Evolutionary conservation across 352 stramenopile genomes (phyloP).

Genomic region (Phytophthora lateralis): DNA sequence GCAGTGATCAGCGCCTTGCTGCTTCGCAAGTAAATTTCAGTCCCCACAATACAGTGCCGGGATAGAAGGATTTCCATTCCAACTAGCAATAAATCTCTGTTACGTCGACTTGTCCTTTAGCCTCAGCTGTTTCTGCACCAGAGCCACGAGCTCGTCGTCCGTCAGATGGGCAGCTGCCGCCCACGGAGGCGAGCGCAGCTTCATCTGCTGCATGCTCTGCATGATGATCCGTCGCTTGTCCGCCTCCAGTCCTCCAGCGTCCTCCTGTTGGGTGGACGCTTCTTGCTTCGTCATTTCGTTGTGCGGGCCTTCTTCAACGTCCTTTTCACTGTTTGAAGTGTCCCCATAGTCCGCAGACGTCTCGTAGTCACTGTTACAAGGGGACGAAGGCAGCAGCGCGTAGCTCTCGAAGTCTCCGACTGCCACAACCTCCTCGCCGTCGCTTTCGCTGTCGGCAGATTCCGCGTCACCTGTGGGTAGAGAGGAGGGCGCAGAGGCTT

Average conservation of each 20-base stretch:
- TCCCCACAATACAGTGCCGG: slow-evolving; percentile 1
- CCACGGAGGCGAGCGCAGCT: slow-evolving; percentile 57
- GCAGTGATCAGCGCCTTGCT: slow-evolving; percentile 24
- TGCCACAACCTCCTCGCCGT: slow-evolving; percentile 27
- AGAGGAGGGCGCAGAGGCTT: not conserved
- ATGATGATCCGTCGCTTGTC: slow-evolving; percentile 51
- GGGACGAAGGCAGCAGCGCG: slow-evolving; percentile 38
- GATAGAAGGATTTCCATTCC: slow-evolving; percentile 1
- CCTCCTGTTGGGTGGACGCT: slow-evolving; percentile 10
- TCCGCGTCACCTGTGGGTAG: slow-evolving; percentile 7
- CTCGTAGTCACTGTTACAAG: slow-evolving; percentile 34
- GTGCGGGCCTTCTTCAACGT: slow-evolving; percentile 1
- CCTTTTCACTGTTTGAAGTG: slow-evolving; percentile 3
- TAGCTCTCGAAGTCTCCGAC: slow-evolving; percentile 38
- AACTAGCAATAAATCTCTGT: slow-evolving; percentile 16
- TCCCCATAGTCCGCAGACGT: slow-evolving; percentile 16
- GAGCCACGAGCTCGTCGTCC: slow-evolving; percentile 57
- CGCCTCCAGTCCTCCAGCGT: slow-evolving; percentile 25
- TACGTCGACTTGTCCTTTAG: slow-evolving; percentile 13
- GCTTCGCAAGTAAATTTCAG: slow-evolving; percentile 26
- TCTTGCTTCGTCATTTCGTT: not conserved
- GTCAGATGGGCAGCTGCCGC: slow-evolving; percentile 39
- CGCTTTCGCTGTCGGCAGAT: slow-evolving; percentile 21
- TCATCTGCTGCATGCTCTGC: slow-evolving; percentile 57
- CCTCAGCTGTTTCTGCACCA: slow-evolving; percentile 51